Evolutionary conservation across 176 grass and related monocot genomes (phyloP), one percentile per base, ranked within the genome.

Genomic region (Aegilops speltoides): DNA sequence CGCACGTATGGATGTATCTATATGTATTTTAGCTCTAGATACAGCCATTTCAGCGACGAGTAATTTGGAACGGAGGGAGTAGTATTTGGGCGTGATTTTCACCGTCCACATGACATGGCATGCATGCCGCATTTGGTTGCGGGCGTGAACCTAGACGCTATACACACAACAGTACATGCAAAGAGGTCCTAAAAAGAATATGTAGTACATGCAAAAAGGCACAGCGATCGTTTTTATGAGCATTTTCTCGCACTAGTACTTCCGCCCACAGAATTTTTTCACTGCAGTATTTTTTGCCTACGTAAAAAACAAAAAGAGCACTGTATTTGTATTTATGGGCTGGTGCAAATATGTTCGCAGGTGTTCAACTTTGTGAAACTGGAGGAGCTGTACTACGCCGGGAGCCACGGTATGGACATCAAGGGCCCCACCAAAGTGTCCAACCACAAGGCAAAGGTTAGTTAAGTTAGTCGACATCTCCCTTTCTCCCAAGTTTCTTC

Each of bases 351-450:
- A 68, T 37, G 0, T 6, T 3, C 8, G 3, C 36, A 95, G 94
- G 94, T 93, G 84, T 91, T 83, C 24, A 85, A 79, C 66, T 91
- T 95, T 41, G 94, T 95, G 63, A 84, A 85, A 32, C 54, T 95
- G 7, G n/a, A 61, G 2, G 89, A 93, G 61, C 45, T 95, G n/a
- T 95, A 91, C 91, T 95, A 95, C 28, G 91, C 94, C 33, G 94
- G 94, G 29, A 95, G 94, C 84, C 94, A 95, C 28, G 94, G 94
- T 43, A 95, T 95, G 94, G 94, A 95, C 87, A 95, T 93, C 36
- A 80, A 17, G 60, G 94, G 91, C 5, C 94, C 94, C 10, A 83
- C 80, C 0, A 79, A 81, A 76, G 52, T n/a, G 37, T 65, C 89
- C 36, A 87, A 90, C 62, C 82, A 90, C 69, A 78, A 86, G 57